Conservation (phyloP, 371 early-diverging fungal genomes). For the Mucor racemosus region DNA sequence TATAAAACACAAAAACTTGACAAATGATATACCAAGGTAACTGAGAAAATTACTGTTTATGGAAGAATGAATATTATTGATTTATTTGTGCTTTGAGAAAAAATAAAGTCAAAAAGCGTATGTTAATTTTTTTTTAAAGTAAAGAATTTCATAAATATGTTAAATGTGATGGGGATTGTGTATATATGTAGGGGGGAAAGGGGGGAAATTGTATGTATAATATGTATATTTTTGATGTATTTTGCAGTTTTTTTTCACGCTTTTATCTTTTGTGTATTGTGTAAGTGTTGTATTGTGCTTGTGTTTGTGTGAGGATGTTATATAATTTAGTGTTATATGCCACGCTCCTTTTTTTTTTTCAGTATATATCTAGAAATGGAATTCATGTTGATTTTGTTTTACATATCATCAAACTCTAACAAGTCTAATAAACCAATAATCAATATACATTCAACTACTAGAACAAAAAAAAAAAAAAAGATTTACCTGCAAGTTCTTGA, state of each 20-base stretch:
- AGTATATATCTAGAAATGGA: neutral
- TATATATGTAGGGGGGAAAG: neutral
- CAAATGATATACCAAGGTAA: neutral
- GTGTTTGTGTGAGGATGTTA: conserved; percentile 3
- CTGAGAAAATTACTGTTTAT: conserved; percentile 1
- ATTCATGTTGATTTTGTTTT: neutral
- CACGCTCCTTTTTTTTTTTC: neutral
- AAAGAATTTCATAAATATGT: conserved; percentile 3
- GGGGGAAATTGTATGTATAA: neutral
- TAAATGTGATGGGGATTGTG: neutral
- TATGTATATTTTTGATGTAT: conserved; percentile 7
- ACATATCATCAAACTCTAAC: conserved; percentile 26
- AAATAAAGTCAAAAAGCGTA: conserved; percentile 1
- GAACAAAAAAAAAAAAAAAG: neutral
- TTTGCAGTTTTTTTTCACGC: conserved; percentile 6
- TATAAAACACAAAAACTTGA: neutral
- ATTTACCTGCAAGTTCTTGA: conserved; percentile 34
- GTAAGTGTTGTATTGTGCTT: neutral
- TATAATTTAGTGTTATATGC: conserved; percentile 1
- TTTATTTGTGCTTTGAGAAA: conserved; percentile 9
- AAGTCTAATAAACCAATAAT: conserved; percentile 10
- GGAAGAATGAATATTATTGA: conserved; percentile 4
- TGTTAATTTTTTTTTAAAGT: neutral
- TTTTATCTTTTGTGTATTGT: conserved; percentile 4
- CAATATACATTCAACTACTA: neutral